Base-by-base conservation (phyloP, 2,329 filamentous ascomycete species). In the Calonectria fujianensis region DNA sequence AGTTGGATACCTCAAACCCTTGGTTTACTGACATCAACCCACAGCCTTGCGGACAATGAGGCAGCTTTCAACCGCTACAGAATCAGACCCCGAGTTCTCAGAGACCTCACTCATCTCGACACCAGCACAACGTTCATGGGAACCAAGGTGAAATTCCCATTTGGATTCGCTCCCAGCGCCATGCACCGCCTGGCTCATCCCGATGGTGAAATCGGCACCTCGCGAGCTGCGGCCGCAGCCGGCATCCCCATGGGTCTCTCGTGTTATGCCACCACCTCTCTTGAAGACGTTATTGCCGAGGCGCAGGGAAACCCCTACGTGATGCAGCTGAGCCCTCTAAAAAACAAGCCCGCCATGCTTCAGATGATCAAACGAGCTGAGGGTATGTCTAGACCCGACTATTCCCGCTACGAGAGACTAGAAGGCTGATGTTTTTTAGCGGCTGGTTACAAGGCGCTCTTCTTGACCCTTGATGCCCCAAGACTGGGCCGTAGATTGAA, bases 381-480 rank as follows among this genome's bases (percentile, higher is more conserved):
- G 41, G 69, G 74, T 76, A 48, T 27, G 74, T 67, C 20, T 50
- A 4, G 14, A 7, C 24, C 27, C 4, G 3, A 14, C 3, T 11
- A 6, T 11, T 1, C 6, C 35, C 13, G 20, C 2, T 2, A 20
- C 2, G 7, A 27, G 11, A 7, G 14, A 9, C 32, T 8, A 35
- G 32, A 16, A 45, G 11, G 13, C 70, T 69, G n/a, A 72, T 20
- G 4, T 39, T 4, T n/a, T 20, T n/a, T 27, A 76, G 74, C 73
- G 16, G 69, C 73, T 35, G 76, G 78, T 18, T 81, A 77, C 74
- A 82, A 80, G 61, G 81, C 81, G 20, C 74, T 82, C 24, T 77
- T 82, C 5, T 74, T 82, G 48, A 81, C 81, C 2, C 73, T 82
- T 2, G 81, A 82, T 41, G 76, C 76, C 4, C 80, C 80, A 1